Conservation (phyloP, 805 yeast genomes). For the Priceomyces carsonii region DNA sequence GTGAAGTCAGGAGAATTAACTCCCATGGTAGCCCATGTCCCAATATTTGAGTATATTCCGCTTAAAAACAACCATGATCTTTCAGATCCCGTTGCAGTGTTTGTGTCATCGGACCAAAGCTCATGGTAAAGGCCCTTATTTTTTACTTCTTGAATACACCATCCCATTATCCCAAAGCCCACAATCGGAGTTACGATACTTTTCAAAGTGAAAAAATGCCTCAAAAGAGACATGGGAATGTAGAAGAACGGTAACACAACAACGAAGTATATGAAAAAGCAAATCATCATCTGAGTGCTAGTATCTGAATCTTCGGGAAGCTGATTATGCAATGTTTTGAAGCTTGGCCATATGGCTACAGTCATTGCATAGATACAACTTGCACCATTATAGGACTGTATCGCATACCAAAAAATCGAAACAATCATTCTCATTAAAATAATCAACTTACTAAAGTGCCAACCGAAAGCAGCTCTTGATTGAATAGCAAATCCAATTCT, state of each 20-base stretch:
- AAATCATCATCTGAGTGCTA: slow-evolving; percentile 26
- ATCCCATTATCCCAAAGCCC: slow-evolving; percentile 31
- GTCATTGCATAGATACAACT: slow-evolving; percentile 25
- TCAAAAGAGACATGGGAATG: slow-evolving; percentile 32
- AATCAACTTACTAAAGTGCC: slow-evolving; percentile 29
- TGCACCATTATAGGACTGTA: slow-evolving; percentile 25
- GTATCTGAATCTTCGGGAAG: slow-evolving; percentile 26
- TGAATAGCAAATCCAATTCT: slow-evolving; percentile 36
- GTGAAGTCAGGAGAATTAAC: slow-evolving; percentile 40
- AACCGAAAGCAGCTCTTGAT: slow-evolving; percentile 31
- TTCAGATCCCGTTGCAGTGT: slow-evolving; percentile 19
- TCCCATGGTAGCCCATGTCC: slow-evolving; percentile 37
- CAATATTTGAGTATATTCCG: slow-evolving; percentile 29
- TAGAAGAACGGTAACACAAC: slow-evolving; percentile 32
- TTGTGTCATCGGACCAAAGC: slow-evolving; percentile 16
- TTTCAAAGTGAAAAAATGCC: slow-evolving; percentile 33
- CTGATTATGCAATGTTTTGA: slow-evolving; percentile 18
- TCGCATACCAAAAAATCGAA: slow-evolving; percentile 26
- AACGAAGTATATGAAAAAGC: slow-evolving; percentile 31
- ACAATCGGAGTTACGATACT: slow-evolving; percentile 27
- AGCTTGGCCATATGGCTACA: slow-evolving; percentile 26
- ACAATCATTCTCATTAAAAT: slow-evolving; percentile 32
- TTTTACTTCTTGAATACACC: slow-evolving; percentile 29
- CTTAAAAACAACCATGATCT: slow-evolving; percentile 22
- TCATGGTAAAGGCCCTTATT: slow-evolving; percentile 11